A percentile compares a stretch with the other conserved stretches of the same genome.
Evolutionary conservation across 2,329 filamentous ascomycete genomes (phyloP).

Genomic region (Talaromyces funiculosus): DNA sequence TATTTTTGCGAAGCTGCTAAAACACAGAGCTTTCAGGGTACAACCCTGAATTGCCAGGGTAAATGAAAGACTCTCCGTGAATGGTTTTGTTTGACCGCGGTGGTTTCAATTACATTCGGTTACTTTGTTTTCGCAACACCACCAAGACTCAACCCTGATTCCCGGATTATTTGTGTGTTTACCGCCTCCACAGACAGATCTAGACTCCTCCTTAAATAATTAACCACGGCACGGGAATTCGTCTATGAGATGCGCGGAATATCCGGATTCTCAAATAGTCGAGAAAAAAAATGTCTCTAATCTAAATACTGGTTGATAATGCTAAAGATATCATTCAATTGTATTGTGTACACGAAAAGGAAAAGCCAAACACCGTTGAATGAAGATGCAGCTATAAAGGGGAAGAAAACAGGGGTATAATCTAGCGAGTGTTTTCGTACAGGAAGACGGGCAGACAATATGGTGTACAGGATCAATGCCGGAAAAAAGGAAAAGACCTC

Average conservation of each 20-base stretch:
- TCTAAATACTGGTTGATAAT: neutral
- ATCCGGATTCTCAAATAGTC: neutral
- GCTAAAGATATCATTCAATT: neutral
- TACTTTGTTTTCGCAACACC: neutral
- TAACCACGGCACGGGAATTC: neutral
- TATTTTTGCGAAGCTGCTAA: neutral
- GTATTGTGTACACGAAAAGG: neutral
- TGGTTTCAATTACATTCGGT: neutral
- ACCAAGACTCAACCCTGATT: neutral
- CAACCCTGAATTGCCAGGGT: neutral
- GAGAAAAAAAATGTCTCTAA: neutral
- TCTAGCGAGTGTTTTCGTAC: conserved; percentile 9
- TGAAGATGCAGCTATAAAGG: neutral
- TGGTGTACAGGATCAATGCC: neutral
- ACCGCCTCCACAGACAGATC: neutral
- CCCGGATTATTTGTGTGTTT: neutral
- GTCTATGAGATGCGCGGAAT: neutral
- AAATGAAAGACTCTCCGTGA: neutral
- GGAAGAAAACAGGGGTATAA: conserved; percentile 5
- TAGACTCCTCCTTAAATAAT: conserved; percentile 11
- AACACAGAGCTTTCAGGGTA: neutral
- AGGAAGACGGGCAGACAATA: neutral
- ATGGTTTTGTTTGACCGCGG: neutral
- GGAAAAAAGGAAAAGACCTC: neutral
- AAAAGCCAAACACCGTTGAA: neutral